Base-by-base conservation (phyloP, 2,329 filamentous ascomycete species). In the Hymenoscyphus fructigenus region DNA sequence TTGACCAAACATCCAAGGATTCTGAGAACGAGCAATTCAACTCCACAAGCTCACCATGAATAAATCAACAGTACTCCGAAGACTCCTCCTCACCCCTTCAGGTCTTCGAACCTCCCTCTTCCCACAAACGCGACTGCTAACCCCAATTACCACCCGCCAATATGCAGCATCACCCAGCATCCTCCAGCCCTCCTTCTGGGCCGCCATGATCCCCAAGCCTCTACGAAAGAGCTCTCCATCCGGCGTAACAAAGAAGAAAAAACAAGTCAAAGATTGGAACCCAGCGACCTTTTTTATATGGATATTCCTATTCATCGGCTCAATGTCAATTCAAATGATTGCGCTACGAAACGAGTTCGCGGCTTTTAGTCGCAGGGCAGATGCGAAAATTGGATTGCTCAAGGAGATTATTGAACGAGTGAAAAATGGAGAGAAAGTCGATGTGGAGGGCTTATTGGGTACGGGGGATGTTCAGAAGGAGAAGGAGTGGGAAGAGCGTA, bases 271-370 rank as follows among this genome's bases (percentile, higher is more conserved):
- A 74, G 85, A 87, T 70, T 91, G 89, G 88, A 94, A 94, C 71
- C 91, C 91, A 2, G 90, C 90, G 23, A 93, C 89, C 0, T 94
- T 92, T 74, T 95, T 89, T 76, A 91, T 94, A 70, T 81, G 88
- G 72, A 91, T 94, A 68, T 93, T 93, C 73, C 81, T 93, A 50
- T 84, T 98, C 68, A 94, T 98, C 69, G 96, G 96, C 3, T 97
- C 92, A 67, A 96, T 97, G 83, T 91, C 94, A 15, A 97, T 99
- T 72, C 91, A 97, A 73, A 91, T 95, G 83, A 89, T 99, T 74
- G 84, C 88, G 41, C 77, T 98, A 72, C 90, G 89, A 72, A 91
- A 91, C 71, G 89, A 93, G 60, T 90, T 88, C 74, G 82, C 84
- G 36, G 86, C 88, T 10, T 93, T 91, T 72, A 86, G 83, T 74